Percentiles rank a stretch among this genome's conserved stretches.
phyloP scores from a whole-genome alignment of 805 yeast species.

The Priceomyces haplophilus region DNA sequence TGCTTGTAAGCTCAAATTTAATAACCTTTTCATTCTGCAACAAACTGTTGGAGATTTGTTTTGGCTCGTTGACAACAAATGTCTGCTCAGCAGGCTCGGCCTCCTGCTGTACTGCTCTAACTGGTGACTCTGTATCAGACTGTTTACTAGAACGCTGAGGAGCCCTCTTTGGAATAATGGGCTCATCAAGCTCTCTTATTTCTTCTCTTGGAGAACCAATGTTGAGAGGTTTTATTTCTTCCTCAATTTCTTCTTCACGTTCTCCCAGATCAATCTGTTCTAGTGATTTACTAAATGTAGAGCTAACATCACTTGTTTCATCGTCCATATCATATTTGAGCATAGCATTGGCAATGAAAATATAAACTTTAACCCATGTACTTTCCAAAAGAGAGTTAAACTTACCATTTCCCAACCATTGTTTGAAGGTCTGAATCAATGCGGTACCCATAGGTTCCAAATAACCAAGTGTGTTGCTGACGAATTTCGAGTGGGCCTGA shows the following conservation, averaged over 20 bases:
- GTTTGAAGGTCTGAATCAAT: conserved; percentile 35
- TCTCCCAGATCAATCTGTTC: conserved; percentile 10
- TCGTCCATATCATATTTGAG: conserved; percentile 23
- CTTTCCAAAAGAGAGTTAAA: conserved; percentile 31
- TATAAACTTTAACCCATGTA: conserved; percentile 39
- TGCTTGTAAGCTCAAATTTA: conserved; percentile 25
- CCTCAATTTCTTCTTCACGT: conserved; percentile 9
- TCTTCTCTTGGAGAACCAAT: conserved; percentile 7
- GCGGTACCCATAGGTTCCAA: conserved; percentile 43
- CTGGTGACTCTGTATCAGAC: background rate
- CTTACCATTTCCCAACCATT: conserved; percentile 30
- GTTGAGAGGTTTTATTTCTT: conserved; percentile 27
- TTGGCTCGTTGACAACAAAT: conserved; percentile 4
- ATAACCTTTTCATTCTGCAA: conserved; percentile 12
- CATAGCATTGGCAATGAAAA: conserved; percentile 37
- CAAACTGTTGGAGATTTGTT: background rate
- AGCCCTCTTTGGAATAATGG: background rate
- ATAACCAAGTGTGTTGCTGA: conserved; percentile 23
- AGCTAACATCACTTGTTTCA: conserved; percentile 21
- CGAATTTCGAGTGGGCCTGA: conserved; percentile 26
- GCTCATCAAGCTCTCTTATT: background rate
- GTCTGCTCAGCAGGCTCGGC: background rate
- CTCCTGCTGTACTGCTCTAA: background rate
- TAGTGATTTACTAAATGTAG: conserved; percentile 15
- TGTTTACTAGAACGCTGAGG: background rate